phyloP scores from a whole-genome alignment of 768 basidiomycete genomes.

The Podaxis carcinomalis region DNA sequence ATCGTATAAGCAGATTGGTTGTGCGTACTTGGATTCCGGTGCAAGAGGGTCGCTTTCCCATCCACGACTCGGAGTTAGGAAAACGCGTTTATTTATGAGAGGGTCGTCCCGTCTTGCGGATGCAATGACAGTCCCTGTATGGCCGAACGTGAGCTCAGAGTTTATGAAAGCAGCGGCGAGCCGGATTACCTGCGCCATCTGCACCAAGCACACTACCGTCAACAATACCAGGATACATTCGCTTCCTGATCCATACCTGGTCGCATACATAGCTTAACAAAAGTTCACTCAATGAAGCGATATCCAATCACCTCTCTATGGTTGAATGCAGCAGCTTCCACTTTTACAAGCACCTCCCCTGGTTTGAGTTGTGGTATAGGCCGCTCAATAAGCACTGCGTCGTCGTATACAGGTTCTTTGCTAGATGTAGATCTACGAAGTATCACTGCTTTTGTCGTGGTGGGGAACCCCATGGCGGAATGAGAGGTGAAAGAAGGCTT shows the following conservation, averaged over 20 bases:
- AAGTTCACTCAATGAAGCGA: neutral
- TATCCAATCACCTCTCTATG: constrained; percentile 56
- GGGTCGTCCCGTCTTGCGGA: constrained; percentile 48
- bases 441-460: neutral
- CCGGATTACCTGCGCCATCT: constrained; percentile 62
- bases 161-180: neutral
- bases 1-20: neutral
- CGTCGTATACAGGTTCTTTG: constrained; percentile 25
- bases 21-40: constrained; percentile 59
- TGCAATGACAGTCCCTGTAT: constrained; percentile 58
- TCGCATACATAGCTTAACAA: neutral
- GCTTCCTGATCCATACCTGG: constrained; percentile 73
- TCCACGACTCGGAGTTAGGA: constrained; percentile 73
- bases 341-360: constrained; percentile 63
- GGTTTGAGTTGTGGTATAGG: constrained; percentile 45
- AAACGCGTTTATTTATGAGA: constrained; percentile 61
- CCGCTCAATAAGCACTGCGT: constrained; percentile 47
- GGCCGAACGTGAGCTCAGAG: neutral
- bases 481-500: neutral
- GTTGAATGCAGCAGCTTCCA: constrained; percentile 72
- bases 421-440: neutral
- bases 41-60: constrained; percentile 63
- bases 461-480: neutral
- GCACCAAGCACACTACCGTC: constrained; percentile 61
- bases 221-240: constrained; percentile 60